These are phyloP conservation scores for Thalia dealbata DNA, from an alignment of 176 grass and related monocot genomes.

Conservation along the genomic window DNA sequence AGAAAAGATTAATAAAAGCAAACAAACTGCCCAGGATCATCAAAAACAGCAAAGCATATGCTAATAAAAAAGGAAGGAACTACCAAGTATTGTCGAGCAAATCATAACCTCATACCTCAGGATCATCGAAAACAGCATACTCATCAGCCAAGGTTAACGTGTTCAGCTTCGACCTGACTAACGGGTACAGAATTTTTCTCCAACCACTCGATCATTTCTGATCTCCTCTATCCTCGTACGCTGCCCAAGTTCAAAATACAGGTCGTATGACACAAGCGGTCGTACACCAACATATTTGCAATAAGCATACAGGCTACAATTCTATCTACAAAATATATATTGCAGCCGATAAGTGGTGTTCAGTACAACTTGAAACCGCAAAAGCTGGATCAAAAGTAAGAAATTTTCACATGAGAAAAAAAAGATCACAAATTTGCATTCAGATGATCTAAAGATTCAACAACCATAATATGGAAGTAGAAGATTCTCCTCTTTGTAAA, in stretches of 20 bases:
- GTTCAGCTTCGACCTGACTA: constrained; percentile 64
- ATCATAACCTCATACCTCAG: constrained; percentile 36
- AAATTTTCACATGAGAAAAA: too few species aligned
- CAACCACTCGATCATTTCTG: constrained; percentile 91
- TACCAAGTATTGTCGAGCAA: too few species aligned
- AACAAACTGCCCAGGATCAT: too few species aligned
- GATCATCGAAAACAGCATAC: constrained; percentile 75
- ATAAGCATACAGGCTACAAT: neutral
- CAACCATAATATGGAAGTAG: too few species aligned
- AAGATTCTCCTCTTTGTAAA: too few species aligned
- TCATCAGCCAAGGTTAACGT: constrained; percentile 86
- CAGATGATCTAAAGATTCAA: too few species aligned
- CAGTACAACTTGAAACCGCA: too few species aligned
- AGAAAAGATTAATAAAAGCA: neutral
- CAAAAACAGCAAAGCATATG: neutral
- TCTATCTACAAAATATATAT: neutral
- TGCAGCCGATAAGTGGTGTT: too few species aligned
- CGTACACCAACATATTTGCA: neutral
- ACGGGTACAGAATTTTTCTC: constrained; percentile 66
- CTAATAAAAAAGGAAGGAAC: too few species aligned
- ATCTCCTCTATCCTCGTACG: constrained; percentile 92
- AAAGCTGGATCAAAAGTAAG: too few species aligned
- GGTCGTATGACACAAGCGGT: neutral
- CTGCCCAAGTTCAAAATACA: constrained; percentile 37
- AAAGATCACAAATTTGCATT: too few species aligned